Percentiles rank a stretch among this genome's conserved stretches.
phyloP scores from a whole-genome alignment of 78 protist species.

The Dictyostelium citrinum region DNA sequence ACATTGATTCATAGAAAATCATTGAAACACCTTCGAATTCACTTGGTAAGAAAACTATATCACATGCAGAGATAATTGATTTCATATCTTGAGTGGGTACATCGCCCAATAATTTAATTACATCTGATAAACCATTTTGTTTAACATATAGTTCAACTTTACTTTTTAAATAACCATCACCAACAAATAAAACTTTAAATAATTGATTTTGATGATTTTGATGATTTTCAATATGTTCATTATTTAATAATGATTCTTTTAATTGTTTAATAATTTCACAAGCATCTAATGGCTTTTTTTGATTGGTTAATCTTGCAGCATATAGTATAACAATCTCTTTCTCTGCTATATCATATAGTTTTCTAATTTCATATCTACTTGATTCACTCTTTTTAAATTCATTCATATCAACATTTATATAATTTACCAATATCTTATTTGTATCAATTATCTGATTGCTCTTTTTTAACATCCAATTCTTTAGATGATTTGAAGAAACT shows the following conservation, averaged over 20 bases:
- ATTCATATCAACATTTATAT: conserved; percentile 33
- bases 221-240: not conserved
- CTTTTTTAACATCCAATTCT: conserved; percentile 17
- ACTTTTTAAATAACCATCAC: conserved; percentile 39
- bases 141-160: conserved; percentile 32
- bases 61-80: conserved; percentile 22
- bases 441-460: not conserved
- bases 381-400: conserved; percentile 13
- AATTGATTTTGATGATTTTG: not conserved
- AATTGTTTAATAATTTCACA: conserved; percentile 9
- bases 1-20: conserved; percentile 64
- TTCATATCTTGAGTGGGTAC: conserved; percentile 46
- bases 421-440: not conserved
- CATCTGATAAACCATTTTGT: not conserved
- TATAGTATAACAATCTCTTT: not conserved
- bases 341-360: not conserved
- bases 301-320: conserved; percentile 35
- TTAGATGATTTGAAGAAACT: conserved; percentile 61
- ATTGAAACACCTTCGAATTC: conserved; percentile 52
- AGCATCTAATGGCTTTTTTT: conserved; percentile 45
- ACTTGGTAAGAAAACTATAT: conserved; percentile 60
- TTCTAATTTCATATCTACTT: not conserved
- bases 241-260: not conserved
- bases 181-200: conserved; percentile 27
- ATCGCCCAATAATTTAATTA: conserved; percentile 32